Percentiles rank a stretch among this genome's conserved stretches.
Conservation (phyloP, 1,284 basidiomycete species). For the Irpex sp. region DNA sequence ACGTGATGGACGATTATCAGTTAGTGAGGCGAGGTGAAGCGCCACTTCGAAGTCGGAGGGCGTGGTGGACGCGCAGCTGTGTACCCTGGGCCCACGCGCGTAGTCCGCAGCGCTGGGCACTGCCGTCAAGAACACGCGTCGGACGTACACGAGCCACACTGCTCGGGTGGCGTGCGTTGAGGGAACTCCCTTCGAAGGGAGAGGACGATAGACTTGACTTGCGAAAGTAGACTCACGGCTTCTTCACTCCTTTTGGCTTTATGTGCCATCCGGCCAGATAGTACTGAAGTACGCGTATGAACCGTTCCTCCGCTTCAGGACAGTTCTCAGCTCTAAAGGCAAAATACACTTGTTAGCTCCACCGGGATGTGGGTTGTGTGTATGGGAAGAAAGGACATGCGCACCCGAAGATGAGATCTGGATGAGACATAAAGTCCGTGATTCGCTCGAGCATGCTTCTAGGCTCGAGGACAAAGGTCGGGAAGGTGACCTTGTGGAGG, state of each 20-base stretch:
- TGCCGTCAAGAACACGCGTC: neutral
- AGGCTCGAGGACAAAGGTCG: slow-evolving; percentile 93
- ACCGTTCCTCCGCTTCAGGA: slow-evolving; percentile 85
- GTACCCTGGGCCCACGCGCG: neutral
- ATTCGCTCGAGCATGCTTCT: slow-evolving; percentile 93
- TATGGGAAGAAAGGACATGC: slow-evolving; percentile 30
- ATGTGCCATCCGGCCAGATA: slow-evolving; percentile 99
- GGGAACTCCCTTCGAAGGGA: neutral
- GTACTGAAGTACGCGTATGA: slow-evolving; percentile 89
- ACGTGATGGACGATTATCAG: neutral
- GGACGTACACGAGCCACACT: slow-evolving; percentile 1
- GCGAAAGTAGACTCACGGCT: slow-evolving; percentile 64
- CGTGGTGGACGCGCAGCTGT: neutral
- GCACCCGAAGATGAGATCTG: slow-evolving; percentile 94
- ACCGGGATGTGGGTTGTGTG: slow-evolving; percentile 15
- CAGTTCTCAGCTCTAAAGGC: slow-evolving; percentile 63
- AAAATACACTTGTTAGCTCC: slow-evolving; percentile 7
- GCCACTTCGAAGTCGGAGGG: neutral
- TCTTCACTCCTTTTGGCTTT: slow-evolving; percentile 99
- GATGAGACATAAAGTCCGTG: slow-evolving; percentile 99
- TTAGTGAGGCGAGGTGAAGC: neutral
- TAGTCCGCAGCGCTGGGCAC: slow-evolving; percentile 1
- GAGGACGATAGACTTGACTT: too few relatives aligned
- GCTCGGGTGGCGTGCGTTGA: slow-evolving; percentile 9
- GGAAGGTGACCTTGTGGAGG: slow-evolving; percentile 89